Conservation (phyloP, 2,329 filamentous ascomycete genomes). For the Colletotrichum sp. region DNA sequence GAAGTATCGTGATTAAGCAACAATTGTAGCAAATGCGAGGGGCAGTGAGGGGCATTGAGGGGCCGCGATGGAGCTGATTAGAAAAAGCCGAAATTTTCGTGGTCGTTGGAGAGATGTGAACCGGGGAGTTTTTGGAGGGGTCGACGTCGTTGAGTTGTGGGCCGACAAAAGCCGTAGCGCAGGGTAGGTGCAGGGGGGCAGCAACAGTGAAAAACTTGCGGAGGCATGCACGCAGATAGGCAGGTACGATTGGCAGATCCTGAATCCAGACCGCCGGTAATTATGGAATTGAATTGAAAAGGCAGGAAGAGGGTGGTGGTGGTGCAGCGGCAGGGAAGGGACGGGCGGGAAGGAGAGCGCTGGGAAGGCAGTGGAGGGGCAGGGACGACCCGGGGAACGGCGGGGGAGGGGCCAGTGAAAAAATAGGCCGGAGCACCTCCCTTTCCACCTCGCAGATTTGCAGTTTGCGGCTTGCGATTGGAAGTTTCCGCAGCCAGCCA, state of each 20-base stretch:
- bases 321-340: neutral
- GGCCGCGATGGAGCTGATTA: neutral
- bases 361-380: neutral
- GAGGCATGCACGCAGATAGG: neutral
- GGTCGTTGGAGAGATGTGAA: neutral
- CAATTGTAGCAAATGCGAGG: neutral
- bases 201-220: neutral
- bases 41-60: neutral
- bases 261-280: neutral
- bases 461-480: neutral
- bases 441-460: neutral
- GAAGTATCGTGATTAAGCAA: neutral
- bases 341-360: neutral
- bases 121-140: neutral
- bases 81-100: conserved; percentile 6
- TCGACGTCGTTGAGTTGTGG: neutral
- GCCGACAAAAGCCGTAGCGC: conserved; percentile 5
- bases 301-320: neutral
- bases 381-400: neutral
- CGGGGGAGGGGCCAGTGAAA: neutral
- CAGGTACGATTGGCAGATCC: neutral
- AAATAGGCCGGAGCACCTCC: neutral
- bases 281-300: neutral
- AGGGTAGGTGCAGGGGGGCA: neutral
- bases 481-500: neutral